Conservation (phyloP, 2,329 filamentous ascomycete genomes). For the Xenosphaeropsis pyriputrescens region DNA sequence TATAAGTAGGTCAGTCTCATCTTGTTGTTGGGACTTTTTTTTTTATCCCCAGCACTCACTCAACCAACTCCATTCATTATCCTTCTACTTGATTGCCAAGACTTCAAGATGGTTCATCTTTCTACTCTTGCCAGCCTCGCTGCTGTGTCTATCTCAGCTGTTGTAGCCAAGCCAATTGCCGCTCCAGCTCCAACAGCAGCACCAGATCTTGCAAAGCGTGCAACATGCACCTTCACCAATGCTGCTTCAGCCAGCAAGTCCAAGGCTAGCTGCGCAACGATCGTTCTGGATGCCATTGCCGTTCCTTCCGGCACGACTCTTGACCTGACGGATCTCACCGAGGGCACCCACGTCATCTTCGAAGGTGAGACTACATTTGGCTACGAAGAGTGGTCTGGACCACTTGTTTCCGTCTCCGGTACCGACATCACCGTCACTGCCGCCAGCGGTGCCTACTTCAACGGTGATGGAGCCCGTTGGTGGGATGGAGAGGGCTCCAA, state of each 20-base stretch:
- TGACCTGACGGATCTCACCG: slow-evolving; percentile 35
- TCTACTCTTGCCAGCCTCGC: slow-evolving; percentile 10
- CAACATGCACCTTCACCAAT: slow-evolving; percentile 38
- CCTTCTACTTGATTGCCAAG: no score
- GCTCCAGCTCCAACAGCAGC: neutral
- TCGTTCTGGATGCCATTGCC: slow-evolving; percentile 34
- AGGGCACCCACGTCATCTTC: slow-evolving; percentile 41
- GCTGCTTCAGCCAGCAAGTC: slow-evolving; percentile 29
- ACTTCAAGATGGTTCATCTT: slow-evolving; percentile 8
- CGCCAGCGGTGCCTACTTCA: slow-evolving; percentile 33
- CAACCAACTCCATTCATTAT: no score
- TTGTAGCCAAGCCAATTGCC: slow-evolving; percentile 5
- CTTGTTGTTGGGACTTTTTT: no score
- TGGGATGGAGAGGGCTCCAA: slow-evolving; percentile 47
- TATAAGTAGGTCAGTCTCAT: no score
- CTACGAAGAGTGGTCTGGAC: slow-evolving; percentile 50
- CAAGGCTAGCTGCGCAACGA: slow-evolving; percentile 36
- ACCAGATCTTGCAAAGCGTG: neutral
- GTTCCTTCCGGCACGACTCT: slow-evolving; percentile 44
- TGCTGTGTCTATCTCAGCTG: slow-evolving; percentile 6
- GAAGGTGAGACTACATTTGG: slow-evolving; percentile 51
- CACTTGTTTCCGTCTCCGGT: slow-evolving; percentile 46
- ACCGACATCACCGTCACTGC: slow-evolving; percentile 35
- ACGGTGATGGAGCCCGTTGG: slow-evolving; percentile 40
- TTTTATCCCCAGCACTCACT: no score